Evolutionary conservation across 352 stramenopile species (phyloP), one percentile per base, ranked within the genome.

Genomic region (Pythium oligandrum): DNA sequence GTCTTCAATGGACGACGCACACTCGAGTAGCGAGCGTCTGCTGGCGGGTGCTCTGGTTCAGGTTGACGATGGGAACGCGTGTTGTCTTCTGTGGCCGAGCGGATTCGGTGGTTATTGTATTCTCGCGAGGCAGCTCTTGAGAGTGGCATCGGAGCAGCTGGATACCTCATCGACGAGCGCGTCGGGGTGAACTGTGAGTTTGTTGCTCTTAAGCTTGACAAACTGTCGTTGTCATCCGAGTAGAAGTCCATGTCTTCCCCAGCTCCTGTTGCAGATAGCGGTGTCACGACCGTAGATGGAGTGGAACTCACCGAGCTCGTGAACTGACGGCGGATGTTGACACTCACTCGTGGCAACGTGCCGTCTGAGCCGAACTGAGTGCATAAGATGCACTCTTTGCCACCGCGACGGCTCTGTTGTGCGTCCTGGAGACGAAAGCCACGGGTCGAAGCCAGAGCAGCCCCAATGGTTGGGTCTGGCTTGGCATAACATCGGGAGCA

Each of bases 301-400:
- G 58, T 47, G 49, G 64, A 65, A n/a, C 46, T 52, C 33, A 73
- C 35, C 50, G 55, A 54, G 12, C 63, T 62, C 37, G 46, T 68
- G 31, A 78, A 81, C 40, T 67, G 57, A 2, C 48, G 63, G 3
- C 57, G 53, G 44, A 71, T 63, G 55, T 63, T 57, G 48, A 65
- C 43, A 55, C 68, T 62, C 46, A 70, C 64, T 44, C 65, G 51
- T 26, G 66, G 63, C 34, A 17, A 31, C 1, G 38, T 58, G 35
- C 40, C 57, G 30, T 76, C 65, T 5, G 63, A 44, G 17, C 69
- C 71, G 64, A 86, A 90, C 46, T 86, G 75, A 34, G 48, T 59
- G 61, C 79, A 90, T 5, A 90, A 57, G 12, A 86, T 71, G 55
- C 79, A 90, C 62, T 88, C 69, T 40, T 58, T 63, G 11, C 50